These are phyloP conservation scores for Pseudotulostoma volvatum DNA, from an alignment of 495 filamentous ascomycete species.

Conservation along the genomic window DNA sequence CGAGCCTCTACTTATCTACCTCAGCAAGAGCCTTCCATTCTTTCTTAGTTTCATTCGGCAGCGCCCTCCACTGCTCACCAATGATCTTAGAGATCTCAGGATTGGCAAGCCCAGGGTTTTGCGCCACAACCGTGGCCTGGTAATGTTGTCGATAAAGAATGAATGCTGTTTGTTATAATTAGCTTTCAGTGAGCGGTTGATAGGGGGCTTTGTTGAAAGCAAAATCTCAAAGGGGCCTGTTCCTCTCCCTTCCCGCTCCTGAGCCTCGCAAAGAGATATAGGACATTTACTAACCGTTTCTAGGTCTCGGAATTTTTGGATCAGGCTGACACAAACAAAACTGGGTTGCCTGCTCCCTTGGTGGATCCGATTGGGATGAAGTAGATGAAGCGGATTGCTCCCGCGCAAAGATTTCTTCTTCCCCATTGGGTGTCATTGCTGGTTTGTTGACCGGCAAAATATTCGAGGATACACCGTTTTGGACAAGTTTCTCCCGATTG, in stretches of 20 bases:
- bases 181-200: neutral
- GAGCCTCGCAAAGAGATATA: too few relatives aligned
- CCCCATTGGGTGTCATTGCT: neutral
- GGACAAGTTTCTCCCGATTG: slow-evolving; percentile 12
- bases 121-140: slow-evolving; percentile 62
- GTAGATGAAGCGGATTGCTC: slow-evolving; percentile 21
- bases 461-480: neutral
- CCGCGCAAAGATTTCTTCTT: slow-evolving; percentile 4
- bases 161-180: slow-evolving; percentile 50
- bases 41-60: slow-evolving; percentile 57
- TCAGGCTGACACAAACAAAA: slow-evolving; percentile 89
- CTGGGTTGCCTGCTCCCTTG: slow-evolving; percentile 27
- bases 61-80: slow-evolving; percentile 74
- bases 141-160: slow-evolving; percentile 94
- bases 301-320: slow-evolving; percentile 81
- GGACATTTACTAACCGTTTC: slow-evolving; percentile 61
- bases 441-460: neutral
- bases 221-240: too few relatives aligned
- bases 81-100: slow-evolving; percentile 98
- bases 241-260: too few relatives aligned
- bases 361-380: slow-evolving; percentile 15
- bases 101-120: slow-evolving; percentile 81
- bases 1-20: slow-evolving; percentile 29
- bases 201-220: neutral
- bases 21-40: slow-evolving; percentile 85